Evolutionary conservation across 257 asterid genomes (phyloP), one percentile per base, ranked within the genome.

Genomic region (Solanum peruvianum): DNA sequence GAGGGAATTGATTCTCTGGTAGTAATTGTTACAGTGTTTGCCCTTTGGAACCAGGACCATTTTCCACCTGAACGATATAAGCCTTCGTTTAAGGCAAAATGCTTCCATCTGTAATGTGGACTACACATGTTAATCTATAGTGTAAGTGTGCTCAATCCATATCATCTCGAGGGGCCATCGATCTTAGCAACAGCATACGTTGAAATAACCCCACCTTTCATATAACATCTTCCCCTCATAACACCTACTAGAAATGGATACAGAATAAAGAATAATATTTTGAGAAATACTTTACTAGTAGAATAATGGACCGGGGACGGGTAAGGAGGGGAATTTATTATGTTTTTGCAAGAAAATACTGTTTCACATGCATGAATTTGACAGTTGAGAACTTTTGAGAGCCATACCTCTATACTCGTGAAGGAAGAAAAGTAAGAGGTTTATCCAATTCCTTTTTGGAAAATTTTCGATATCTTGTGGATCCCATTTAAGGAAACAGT

Each of bases 191-290:
- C 71, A 81, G 29, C 39, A 31, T 16, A 9, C 12, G 87, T 62
- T 89, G 83, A 89, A 73, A 88, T 87, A 85, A 78, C 87, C 45
- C 70, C 89, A 73, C 83, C 83, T 87, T 81, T 52, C 92, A 89
- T 84, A 86, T 91, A 88, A 88, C 87, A 69, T 76, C 92, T 89
- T 64, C 94, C 93, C 93, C 92, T 90, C 91, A 90, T 90, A 87
- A 91, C 44, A 84, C 95, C 91, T 90, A 31, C 91, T 77, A 37
- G 89, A 92, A 89, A 88, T 91, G 94, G 96, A 92, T 91, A 89
- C 72, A 89, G 92, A 93, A 92, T 87, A 90, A 90, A 85, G 93
- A 91, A 92, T 90, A 88, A 86, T 71, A 76, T 31, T 87, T 83
- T 80, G 27, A 27, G 31, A 86, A 87, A 67, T 88, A 41, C 89